Evolutionary conservation across 495 filamentous ascomycete genomes (phyloP), one percentile per base, ranked within the genome.

Genomic region (Ascodesmis nigricans): DNA sequence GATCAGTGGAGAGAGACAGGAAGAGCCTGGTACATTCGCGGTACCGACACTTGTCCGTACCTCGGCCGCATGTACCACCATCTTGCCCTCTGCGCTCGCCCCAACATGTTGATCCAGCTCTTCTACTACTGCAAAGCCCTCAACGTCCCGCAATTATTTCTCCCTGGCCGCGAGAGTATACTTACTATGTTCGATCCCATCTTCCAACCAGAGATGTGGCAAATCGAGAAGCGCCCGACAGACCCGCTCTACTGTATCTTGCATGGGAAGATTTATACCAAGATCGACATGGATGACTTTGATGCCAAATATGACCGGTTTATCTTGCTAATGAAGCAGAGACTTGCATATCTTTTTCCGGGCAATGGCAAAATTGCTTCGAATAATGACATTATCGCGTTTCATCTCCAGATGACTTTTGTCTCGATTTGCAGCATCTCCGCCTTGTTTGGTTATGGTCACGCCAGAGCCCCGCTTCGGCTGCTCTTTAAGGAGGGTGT

Each of bases 31-130:
- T 92, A 91, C 41, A 69, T 59, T 25, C 75, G 72, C 51, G 78
- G 77, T 2, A 69, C 73, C 4, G 70, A 87, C 45, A 69, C 66
- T 27, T 67, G 58, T 21, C 76, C 81, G 0, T 61, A 63, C 2
- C 63, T 73, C 11, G 81, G 81, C 0, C 58, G 82, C 0, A 60
- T 90, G 2, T 80, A 87, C 35, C 82, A 91, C 52, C 81, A 90
- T 48, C 60, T 87, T 4, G 82, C 76, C 0, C 80, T 90, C 10
- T 55, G 90, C 10, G 73, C 80, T 7, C 61, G 78, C 8, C 78
- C 77, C 0, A 74, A 79, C 45, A 59, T 66, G 2, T 43, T 80
- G 0, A 71, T 74, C 41, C 79, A 90, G 48, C 53, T 90, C 0
- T 82, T 72, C 39, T 75, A 72, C 43, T 91, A 87, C 48, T 52